phyloP scores from a whole-genome alignment of 257 asterid species.

The Salvia splendens region DNA sequence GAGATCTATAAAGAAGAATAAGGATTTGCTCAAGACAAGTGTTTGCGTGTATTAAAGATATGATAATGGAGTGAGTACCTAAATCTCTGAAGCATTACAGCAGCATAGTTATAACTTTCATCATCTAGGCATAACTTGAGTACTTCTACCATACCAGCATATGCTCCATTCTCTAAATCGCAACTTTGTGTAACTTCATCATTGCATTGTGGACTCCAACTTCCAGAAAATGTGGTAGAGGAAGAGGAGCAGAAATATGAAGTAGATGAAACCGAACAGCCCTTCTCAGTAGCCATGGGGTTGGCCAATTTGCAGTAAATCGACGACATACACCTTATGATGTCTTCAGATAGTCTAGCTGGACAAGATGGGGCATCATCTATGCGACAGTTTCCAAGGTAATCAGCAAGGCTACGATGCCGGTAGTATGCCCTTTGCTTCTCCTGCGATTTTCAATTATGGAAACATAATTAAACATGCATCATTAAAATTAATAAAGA shows the following conservation, averaged over 20 bases:
- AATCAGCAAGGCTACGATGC: conserved; percentile 76
- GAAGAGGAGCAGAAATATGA: conserved; percentile 78
- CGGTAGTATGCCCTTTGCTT: conserved; percentile 43
- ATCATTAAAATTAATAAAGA: not conserved
- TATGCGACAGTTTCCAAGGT: conserved; percentile 56
- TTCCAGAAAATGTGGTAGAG: conserved; percentile 78
- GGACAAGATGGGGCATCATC: conserved; percentile 58
- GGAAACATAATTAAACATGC: not conserved
- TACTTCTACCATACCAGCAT: conserved; percentile 55
- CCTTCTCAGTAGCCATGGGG: conserved; percentile 42
- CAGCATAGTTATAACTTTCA: conserved; percentile 67
- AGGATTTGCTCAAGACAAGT: not conserved
- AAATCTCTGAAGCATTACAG: conserved; percentile 75
- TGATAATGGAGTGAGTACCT: conserved; percentile 47
- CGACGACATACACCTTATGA: conserved; percentile 70
- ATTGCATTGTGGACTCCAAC: conserved; percentile 76
- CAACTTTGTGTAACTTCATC: conserved; percentile 45
- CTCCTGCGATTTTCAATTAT: conserved; percentile 48
- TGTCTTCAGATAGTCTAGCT: conserved; percentile 68
- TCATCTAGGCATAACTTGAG: conserved; percentile 62
- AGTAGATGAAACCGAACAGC: conserved; percentile 63
- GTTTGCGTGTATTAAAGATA: too few species aligned
- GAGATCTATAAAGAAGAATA: conserved; percentile 44
- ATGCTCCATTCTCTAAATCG: conserved; percentile 50
- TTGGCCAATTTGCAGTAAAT: conserved; percentile 79